Evolutionary conservation across 345 rosid genomes (phyloP), one percentile per base, ranked within the genome.

Genomic region (Euphorbia tirucalli): DNA sequence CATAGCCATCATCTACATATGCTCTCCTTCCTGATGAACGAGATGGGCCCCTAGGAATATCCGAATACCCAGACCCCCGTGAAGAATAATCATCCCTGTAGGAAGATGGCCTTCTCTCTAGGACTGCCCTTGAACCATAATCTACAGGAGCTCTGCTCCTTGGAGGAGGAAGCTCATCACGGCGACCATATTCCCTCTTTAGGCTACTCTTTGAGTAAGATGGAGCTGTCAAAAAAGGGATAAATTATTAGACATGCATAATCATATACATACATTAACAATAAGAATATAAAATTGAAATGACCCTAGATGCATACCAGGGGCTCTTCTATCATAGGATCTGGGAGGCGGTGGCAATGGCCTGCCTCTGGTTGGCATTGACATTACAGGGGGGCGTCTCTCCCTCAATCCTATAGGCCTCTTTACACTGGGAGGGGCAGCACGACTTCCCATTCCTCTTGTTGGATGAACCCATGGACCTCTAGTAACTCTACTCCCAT

Each of bases 251-350:
- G 70, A 30, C 43, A 54, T 62, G 13, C 2, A 7, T 22, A 24
- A 11, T 1, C 27, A 52, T 21, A 52, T 18, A 16, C 25, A 52
- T 22, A 55, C 21, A 32, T 46, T 66, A 15, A 22, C 13, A 32
- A 44, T 28, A 69, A 25, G 54, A 61, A 18, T 8, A 62, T 30
- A 61, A 60, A 30, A 2, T 52, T 19, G 30, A 11, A 68, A 31
- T 41, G 19, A 46, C 25, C n/a, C 22, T 43, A 55, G 65, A 71
- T 63, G 60, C 71, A 66, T 86, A 95, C 99, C 90, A 61, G 96
- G 89, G 32, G 89, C 87, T 75, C 97, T 90, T 77, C 98, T 86
- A 60, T 90, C 91, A 80, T 90, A 95, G 49, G 93, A 86, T 81
- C 98, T 85, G 50, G 89, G 58, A 72, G 89, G 92, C 30, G 87